Percentiles rank a stretch among this genome's conserved stretches.
Conservation (phyloP, 768 basidiomycete species). For the Xanthoconium stramineum region DNA sequence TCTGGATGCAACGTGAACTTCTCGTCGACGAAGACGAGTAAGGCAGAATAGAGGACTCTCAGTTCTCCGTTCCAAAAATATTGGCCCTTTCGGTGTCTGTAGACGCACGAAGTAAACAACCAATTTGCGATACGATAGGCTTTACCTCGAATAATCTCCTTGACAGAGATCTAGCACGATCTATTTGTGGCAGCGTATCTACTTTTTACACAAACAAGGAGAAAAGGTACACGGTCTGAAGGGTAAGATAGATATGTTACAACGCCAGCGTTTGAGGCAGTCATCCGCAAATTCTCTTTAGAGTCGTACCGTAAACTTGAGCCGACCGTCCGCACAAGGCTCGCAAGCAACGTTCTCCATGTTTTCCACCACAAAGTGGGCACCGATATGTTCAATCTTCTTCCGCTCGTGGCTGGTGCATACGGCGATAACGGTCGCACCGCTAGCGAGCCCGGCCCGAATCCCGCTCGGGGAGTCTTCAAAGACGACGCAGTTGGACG, state of each 20-base stretch:
- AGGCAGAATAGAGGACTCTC: too few relatives aligned
- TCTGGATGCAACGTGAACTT: slow-evolving; percentile 28
- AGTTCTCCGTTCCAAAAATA: not conserved
- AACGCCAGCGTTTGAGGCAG: not conserved
- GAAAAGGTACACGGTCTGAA: not conserved
- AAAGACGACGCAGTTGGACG: slow-evolving; percentile 68
- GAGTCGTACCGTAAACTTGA: slow-evolving; percentile 43
- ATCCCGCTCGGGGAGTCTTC: slow-evolving; percentile 73
- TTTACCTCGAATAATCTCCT: not conserved
- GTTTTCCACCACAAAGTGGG: slow-evolving; percentile 54
- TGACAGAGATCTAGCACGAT: not conserved
- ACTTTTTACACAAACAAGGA: not conserved
- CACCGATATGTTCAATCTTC: slow-evolving; percentile 53
- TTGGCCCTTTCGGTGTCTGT: not conserved
- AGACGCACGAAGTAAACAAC: not conserved
- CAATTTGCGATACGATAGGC: not conserved
- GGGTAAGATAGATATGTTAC: not conserved
- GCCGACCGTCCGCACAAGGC: slow-evolving; percentile 36
- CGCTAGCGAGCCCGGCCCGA: slow-evolving; percentile 66
- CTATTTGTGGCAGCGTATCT: not conserved
- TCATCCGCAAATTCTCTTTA: not conserved
- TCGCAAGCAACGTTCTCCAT: slow-evolving; percentile 48
- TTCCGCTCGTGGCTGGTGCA: slow-evolving; percentile 67
- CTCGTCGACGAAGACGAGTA: slow-evolving; percentile 26
- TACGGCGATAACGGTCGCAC: slow-evolving; percentile 68